Evolutionary conservation across 2,329 filamentous ascomycete species (phyloP).

Genomic region (Neonectria coccinea): DNA sequence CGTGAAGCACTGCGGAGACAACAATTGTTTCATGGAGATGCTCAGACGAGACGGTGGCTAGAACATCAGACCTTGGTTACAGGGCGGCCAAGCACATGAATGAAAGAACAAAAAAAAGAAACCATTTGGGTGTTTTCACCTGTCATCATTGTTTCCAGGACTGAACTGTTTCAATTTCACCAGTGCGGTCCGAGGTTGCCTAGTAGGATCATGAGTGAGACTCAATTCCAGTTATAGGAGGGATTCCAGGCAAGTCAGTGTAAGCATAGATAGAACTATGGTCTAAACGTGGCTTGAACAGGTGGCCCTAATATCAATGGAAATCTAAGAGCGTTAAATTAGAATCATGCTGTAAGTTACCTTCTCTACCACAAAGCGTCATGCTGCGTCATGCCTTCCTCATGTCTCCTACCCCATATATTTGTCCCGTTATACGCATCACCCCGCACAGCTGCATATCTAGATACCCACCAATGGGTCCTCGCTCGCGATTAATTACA

Average conservation of each 20-base stretch:
- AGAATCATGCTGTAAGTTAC: neutral
- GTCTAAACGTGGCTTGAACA: neutral
- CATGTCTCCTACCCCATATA: neutral
- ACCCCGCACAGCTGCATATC: constrained; percentile 36
- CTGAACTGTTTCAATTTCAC: no score
- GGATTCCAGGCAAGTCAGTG: no score
- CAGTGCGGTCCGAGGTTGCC: no score
- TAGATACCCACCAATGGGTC: constrained; percentile 9
- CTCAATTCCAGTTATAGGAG: neutral
- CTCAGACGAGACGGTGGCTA: neutral
- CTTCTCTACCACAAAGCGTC: neutral
- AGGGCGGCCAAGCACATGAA: neutral
- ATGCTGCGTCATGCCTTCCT: constrained; percentile 4
- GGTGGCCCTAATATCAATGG: neutral
- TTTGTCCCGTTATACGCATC: constrained; percentile 35
- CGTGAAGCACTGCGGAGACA: neutral
- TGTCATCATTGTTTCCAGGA: neutral
- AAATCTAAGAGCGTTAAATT: neutral
- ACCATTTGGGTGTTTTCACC: neutral
- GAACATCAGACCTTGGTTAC: neutral
- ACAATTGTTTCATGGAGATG: neutral
- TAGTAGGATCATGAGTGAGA: no score
- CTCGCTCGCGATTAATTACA: constrained; percentile 41
- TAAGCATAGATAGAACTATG: no score
- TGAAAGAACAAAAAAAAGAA: neutral